phyloP scores from a whole-genome alignment of 2,329 filamentous ascomycete species.

The Endoconidiophora laricicola region DNA sequence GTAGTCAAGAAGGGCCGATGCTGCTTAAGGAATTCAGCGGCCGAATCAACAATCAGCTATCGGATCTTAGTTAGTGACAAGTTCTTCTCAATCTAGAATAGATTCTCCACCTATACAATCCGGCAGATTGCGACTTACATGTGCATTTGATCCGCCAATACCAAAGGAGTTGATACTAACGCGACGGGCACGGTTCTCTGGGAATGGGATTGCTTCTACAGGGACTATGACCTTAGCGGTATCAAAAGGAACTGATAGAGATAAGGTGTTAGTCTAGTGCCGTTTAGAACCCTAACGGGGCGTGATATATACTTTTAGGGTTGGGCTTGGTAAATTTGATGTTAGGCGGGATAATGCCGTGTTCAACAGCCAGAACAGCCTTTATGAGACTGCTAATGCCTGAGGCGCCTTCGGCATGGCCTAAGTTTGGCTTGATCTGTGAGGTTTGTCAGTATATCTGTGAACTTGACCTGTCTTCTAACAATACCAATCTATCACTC shows the following conservation, averaged over 20 bases:
- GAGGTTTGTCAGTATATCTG: no score
- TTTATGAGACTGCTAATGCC: slow-evolving; percentile 18
- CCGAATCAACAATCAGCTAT: slow-evolving; percentile 1
- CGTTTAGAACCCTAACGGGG: no score
- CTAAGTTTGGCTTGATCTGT: slow-evolving; percentile 17
- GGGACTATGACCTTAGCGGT: slow-evolving; percentile 34
- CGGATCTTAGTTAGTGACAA: background rate
- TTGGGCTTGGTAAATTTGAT: slow-evolving; percentile 15
- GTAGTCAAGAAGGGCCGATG: background rate
- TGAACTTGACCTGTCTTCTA: background rate
- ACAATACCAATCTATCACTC: no score
- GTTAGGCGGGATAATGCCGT: slow-evolving; percentile 16
- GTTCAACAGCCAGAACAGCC: slow-evolving; percentile 15
- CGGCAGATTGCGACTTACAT: slow-evolving; percentile 26
- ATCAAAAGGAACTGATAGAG: slow-evolving; percentile 21
- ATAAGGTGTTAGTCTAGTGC: no score
- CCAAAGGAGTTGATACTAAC: slow-evolving; percentile 19
- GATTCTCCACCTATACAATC: slow-evolving; percentile 24
- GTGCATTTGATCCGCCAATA: slow-evolving; percentile 18
- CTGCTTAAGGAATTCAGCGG: background rate
- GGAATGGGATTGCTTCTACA: slow-evolving; percentile 28
- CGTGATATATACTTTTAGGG: no score
- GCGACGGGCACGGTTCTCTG: slow-evolving; percentile 27
- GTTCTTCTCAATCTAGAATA: no score
- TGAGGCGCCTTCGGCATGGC: slow-evolving; percentile 16